Evolutionary conservation across 1,284 basidiomycete genomes (phyloP).

Genomic region (Apiotrichum siamense): DNA sequence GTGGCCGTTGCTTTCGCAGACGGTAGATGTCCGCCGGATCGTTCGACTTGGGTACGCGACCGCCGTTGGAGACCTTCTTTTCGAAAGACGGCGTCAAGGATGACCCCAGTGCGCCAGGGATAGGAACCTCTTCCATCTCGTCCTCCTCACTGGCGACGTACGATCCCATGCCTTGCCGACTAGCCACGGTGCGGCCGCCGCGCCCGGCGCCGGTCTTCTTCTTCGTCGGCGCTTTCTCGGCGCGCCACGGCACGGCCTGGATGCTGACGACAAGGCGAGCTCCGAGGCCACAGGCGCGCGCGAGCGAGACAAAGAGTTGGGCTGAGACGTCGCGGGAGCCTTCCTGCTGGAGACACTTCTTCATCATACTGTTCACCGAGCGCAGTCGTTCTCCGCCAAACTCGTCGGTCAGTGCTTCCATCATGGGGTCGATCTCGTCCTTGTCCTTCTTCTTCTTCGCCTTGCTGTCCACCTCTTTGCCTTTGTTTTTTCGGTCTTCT

Average conservation of each 20-base stretch:
- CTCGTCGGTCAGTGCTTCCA: slow-evolving; percentile 36
- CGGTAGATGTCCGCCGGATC: slow-evolving; percentile 41
- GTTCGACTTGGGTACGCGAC: slow-evolving; percentile 22
- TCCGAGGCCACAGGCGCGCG: slow-evolving; percentile 79
- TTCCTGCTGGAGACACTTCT: slow-evolving; percentile 69
- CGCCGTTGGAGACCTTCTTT: slow-evolving; percentile 47
- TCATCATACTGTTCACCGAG: slow-evolving; percentile 78
- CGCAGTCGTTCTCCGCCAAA: slow-evolving; percentile 64
- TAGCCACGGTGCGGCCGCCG: slow-evolving; percentile 25
- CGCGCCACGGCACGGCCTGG: slow-evolving; percentile 80
- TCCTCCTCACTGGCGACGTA: slow-evolving; percentile 33
- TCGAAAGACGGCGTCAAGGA: background rate
- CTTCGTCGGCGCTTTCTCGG: slow-evolving; percentile 43
- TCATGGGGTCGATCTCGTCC: slow-evolving; percentile 23
- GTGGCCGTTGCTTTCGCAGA: slow-evolving; percentile 24
- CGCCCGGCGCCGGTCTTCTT: slow-evolving; percentile 33
- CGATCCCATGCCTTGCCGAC: slow-evolving; percentile 32
- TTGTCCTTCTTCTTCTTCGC: slow-evolving; percentile 31
- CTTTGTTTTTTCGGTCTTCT: slow-evolving; percentile 32
- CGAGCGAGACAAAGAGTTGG: slow-evolving; percentile 85
- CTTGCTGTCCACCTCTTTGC: slow-evolving; percentile 27
- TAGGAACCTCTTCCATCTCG: slow-evolving; percentile 33
- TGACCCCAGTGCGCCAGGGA: slow-evolving; percentile 20
- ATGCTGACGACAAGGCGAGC: slow-evolving; percentile 81
- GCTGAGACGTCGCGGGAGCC: slow-evolving; percentile 85